These are phyloP conservation scores for Coelastrella sp. DNA, from an alignment of 139 green algal genomes.

Conservation along the genomic window DNA sequence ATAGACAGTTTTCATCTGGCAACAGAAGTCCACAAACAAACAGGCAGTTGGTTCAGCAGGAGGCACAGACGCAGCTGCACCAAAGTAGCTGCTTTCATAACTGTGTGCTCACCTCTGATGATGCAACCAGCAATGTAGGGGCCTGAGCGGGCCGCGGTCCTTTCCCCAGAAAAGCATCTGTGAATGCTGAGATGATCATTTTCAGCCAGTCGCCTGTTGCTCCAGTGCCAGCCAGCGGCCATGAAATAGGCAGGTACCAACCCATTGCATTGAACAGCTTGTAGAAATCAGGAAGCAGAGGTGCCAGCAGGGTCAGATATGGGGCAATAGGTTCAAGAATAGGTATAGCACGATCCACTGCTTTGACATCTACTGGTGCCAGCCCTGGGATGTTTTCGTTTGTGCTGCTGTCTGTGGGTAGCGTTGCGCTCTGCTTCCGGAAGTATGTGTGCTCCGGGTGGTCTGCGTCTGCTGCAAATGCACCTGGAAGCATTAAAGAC, in stretches of 20 bases:
- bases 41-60: not conserved
- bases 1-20: not conserved
- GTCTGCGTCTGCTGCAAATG: not conserved
- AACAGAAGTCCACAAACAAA: not conserved
- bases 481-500: not conserved
- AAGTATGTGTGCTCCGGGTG: slow-evolving; percentile 10
- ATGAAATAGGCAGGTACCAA: not conserved
- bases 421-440: not conserved
- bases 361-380: not conserved
- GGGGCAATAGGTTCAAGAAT: not conserved
- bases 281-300: slow-evolving; percentile 5
- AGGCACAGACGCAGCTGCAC: not conserved
- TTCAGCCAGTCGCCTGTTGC: slow-evolving; percentile 7
- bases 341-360: slow-evolving; percentile 1
- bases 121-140: not conserved
- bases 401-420: not conserved
- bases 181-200: not conserved
- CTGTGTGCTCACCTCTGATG: not conserved
- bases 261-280: not conserved
- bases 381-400: slow-evolving; percentile 23
- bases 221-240: slow-evolving; percentile 10
- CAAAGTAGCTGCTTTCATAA: not conserved
- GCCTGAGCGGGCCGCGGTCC: not conserved
- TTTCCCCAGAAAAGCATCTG: not conserved
- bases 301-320: not conserved